Conservation (phyloP, 306 rosid species). For the Lotus japonicus region DNA sequence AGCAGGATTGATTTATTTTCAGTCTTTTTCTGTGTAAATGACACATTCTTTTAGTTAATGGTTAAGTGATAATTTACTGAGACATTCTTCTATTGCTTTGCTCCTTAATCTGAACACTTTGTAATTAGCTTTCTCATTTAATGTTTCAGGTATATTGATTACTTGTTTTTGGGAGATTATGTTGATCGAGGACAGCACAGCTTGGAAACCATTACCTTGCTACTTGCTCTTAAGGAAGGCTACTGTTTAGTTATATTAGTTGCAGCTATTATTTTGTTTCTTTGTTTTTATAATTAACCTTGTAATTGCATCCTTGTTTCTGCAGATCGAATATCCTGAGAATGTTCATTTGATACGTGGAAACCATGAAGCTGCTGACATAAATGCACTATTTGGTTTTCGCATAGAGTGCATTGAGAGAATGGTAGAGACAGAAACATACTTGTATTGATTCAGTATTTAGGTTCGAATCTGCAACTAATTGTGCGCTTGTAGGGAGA, state of each 20-base stretch:
- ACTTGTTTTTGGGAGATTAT: slow-evolving; percentile 98
- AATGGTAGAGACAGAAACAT: slow-evolving; percentile 58
- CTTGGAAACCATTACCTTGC: slow-evolving; percentile 96
- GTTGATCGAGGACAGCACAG: slow-evolving; percentile 99
- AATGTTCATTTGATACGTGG: slow-evolving; percentile 97
- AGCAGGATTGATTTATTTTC: background rate
- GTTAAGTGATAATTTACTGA: slow-evolving; percentile 7
- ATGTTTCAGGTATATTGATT: slow-evolving; percentile 85
- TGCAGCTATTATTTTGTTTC: slow-evolving; percentile 17
- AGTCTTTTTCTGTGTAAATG: slow-evolving; percentile 10
- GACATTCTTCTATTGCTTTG: slow-evolving; percentile 3
- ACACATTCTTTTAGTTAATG: slow-evolving; percentile 13
- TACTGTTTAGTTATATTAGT: slow-evolving; percentile 15
- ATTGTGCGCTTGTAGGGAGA: slow-evolving; percentile 68
- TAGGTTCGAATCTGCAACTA: slow-evolving; percentile 21
- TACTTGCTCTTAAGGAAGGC: slow-evolving; percentile 94
- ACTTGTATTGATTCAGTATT: slow-evolving; percentile 21
- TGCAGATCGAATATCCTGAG: slow-evolving; percentile 96
- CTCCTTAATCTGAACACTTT: slow-evolving; percentile 7
- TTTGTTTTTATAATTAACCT: slow-evolving; percentile 15
- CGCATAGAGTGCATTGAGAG: slow-evolving; percentile 99
- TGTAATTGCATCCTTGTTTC: slow-evolving; percentile 21
- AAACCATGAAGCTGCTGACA: slow-evolving; percentile 99
- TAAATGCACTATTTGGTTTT: slow-evolving; percentile 97
- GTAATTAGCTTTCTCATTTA: slow-evolving; percentile 20